Percentiles rank a stretch among this genome's conserved stretches.
phyloP scores from a whole-genome alignment of 257 asterid genomes.

The Voacanga thouarsii region DNA sequence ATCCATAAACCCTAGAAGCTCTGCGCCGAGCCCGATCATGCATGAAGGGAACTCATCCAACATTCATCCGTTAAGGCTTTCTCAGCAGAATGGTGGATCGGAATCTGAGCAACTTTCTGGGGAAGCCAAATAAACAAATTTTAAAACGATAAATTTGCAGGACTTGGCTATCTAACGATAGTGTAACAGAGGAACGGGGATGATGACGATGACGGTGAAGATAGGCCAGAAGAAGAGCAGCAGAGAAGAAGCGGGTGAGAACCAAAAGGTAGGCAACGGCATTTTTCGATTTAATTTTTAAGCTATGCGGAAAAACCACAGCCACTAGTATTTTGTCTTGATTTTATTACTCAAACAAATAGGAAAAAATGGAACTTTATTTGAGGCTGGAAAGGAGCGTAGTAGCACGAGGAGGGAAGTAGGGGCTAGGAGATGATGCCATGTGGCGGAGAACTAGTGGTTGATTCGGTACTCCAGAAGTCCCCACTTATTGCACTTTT shows the following conservation, averaged over 20 bases:
- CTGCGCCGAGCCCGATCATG: constrained; percentile 32
- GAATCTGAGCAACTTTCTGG: constrained; percentile 22
- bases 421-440: constrained; percentile 32
- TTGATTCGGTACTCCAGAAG: constrained; percentile 23
- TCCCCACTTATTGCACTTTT: constrained; percentile 52
- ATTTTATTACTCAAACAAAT: constrained; percentile 19
- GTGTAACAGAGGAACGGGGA: constrained; percentile 1
- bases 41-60: constrained; percentile 28
- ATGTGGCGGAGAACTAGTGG: constrained; percentile 50
- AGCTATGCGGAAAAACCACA: constrained; percentile 41
- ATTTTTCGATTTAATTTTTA: constrained; percentile 20
- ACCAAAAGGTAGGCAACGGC: constrained; percentile 13
- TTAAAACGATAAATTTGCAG: constrained; percentile 3
- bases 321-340: constrained; percentile 62
- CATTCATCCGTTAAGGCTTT: constrained; percentile 6
- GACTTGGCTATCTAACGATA: neutral
- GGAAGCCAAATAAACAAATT: neutral
- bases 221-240: constrained; percentile 7
- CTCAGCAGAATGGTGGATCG: constrained; percentile 35
- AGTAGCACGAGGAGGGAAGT: constrained; percentile 20
- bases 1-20: constrained; percentile 29
- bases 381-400: constrained; percentile 61
- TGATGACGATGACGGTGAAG: neutral
- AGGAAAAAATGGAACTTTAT: constrained; percentile 25
- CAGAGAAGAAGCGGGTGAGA: constrained; percentile 4